A percentile compares a stretch with the other conserved stretches of the same genome.
phyloP scores from a whole-genome alignment of 768 basidiomycete species.

The Heimioporus sp. region DNA sequence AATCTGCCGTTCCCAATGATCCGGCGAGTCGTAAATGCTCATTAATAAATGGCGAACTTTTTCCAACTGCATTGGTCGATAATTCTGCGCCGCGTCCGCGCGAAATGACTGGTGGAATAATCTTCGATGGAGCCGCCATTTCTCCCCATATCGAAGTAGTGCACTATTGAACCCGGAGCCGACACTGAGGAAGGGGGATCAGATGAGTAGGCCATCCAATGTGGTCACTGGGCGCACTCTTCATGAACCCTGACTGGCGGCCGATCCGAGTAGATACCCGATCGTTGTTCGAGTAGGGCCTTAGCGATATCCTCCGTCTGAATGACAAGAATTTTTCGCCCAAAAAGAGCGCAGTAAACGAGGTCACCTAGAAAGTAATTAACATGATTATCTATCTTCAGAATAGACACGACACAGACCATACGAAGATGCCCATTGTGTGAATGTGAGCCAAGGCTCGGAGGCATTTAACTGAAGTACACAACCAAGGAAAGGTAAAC shows the following conservation, averaged over 20 bases:
- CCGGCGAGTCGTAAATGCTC: conserved; percentile 22
- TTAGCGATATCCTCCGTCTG: conserved; percentile 31
- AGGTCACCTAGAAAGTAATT: conserved; percentile 26
- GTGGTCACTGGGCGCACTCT: conserved; percentile 22
- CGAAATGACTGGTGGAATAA: conserved; percentile 33
- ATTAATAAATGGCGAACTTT: conserved; percentile 27
- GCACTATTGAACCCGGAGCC: conserved; percentile 32
- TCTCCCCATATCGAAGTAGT: conserved; percentile 28
- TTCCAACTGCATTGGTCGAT: conserved; percentile 26
- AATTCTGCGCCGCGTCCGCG: conserved; percentile 23
- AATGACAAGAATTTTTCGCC: conserved; percentile 33
- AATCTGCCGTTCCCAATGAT: conserved; percentile 26
- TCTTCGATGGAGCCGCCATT: conserved; percentile 32
- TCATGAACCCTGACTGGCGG: conserved; percentile 28
- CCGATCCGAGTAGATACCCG: conserved; percentile 37
- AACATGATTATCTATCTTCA: not conserved
- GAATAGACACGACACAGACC: conserved; percentile 14
- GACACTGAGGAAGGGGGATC: conserved; percentile 15
- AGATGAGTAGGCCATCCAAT: not conserved
- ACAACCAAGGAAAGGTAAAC: conserved; percentile 30
- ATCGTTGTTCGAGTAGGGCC: conserved; percentile 36
- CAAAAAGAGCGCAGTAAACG: conserved; percentile 30
- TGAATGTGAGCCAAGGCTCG: conserved; percentile 34
- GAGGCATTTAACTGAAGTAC: conserved; percentile 23
- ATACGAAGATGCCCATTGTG: conserved; percentile 27